Conservation (phyloP, 257 asterid species). For the Primulina eburnea region DNA sequence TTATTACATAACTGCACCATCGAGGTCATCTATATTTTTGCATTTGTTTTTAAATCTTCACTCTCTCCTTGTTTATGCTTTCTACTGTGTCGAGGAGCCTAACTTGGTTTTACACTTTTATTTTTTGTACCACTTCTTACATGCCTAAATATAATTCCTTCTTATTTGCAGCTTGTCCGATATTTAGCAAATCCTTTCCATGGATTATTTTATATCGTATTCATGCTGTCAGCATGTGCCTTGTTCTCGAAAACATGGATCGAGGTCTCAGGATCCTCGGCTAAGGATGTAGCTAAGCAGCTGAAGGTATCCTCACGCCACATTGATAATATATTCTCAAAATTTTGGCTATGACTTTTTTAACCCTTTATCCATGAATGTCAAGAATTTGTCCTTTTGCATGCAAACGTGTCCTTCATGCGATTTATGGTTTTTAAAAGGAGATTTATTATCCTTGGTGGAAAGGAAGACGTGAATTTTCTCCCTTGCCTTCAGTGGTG, state of each 20-base stretch:
- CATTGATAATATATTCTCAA: too few species aligned
- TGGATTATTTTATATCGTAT: conserved; percentile 56
- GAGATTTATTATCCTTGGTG: too few species aligned
- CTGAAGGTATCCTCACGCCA: conserved; percentile 40
- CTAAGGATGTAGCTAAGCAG: conserved; percentile 70
- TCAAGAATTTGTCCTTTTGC: too few species aligned
- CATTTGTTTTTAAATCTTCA: not conserved
- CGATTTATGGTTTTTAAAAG: too few species aligned
- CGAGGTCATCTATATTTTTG: conserved; percentile 36
- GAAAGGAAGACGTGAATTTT: too few species aligned
- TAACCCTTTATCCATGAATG: too few species aligned
- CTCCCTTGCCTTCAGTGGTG: too few species aligned
- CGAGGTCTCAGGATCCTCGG: conserved; percentile 75
- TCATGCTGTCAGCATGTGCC: conserved; percentile 74
- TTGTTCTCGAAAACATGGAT: conserved; percentile 73
- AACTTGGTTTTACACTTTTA: not conserved
- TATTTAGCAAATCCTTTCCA: conserved; percentile 66
- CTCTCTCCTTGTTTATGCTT: not conserved
- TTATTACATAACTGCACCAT: conserved; percentile 66
- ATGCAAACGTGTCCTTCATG: too few species aligned
- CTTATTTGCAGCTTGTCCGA: conserved; percentile 54
- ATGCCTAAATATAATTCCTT: conserved; percentile 15
- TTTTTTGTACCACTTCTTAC: not conserved
- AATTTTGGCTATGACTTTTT: too few species aligned
- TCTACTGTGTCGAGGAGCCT: too few species aligned